Percentiles rank a stretch among this genome's conserved stretches.
Conservation (phyloP, 768 basidiomycete genomes). For the Phanerochaete carnosa region DNA sequence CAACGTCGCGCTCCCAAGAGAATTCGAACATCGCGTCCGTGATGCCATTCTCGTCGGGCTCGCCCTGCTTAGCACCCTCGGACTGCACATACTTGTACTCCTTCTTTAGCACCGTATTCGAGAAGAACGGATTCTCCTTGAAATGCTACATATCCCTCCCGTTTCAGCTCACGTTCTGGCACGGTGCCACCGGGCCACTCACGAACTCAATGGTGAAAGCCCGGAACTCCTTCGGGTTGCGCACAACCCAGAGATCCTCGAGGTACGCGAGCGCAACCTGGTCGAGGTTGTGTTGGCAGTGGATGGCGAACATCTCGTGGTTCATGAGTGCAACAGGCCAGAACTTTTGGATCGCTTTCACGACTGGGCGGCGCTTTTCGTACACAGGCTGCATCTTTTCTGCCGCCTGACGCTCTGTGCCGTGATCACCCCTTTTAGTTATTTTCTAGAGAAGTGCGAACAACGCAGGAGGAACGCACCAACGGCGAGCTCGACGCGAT, state of each 20-base stretch:
- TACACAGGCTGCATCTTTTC: conserved; percentile 57
- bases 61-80: conserved; percentile 48
- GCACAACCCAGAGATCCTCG: conserved; percentile 80
- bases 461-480: conserved; percentile 43
- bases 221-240: conserved; percentile 70
- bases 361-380: conserved; percentile 63
- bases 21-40: conserved; percentile 78
- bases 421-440: neutral
- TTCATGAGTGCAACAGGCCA: conserved; percentile 88
- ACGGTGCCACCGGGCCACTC: conserved; percentile 31
- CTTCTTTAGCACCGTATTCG: conserved; percentile 73
- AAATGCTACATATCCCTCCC: conserved; percentile 51
- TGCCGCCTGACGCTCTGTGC: conserved; percentile 62
- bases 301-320: conserved; percentile 56
- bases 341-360: conserved; percentile 70
- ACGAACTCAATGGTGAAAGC: conserved; percentile 90
- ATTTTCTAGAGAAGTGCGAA: neutral
- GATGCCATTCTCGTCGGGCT: conserved; percentile 70
- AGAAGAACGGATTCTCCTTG: conserved; percentile 84
- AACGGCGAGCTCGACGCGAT: conserved; percentile 66
- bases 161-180: neutral
- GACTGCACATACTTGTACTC: conserved; percentile 71
- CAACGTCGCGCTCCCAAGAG: conserved; percentile 73
- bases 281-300: conserved; percentile 72
- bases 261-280: conserved; percentile 79